Base-by-base conservation (phyloP, 1,139 yeast genomes). In the Hanseniaspora uvarum region DNA sequence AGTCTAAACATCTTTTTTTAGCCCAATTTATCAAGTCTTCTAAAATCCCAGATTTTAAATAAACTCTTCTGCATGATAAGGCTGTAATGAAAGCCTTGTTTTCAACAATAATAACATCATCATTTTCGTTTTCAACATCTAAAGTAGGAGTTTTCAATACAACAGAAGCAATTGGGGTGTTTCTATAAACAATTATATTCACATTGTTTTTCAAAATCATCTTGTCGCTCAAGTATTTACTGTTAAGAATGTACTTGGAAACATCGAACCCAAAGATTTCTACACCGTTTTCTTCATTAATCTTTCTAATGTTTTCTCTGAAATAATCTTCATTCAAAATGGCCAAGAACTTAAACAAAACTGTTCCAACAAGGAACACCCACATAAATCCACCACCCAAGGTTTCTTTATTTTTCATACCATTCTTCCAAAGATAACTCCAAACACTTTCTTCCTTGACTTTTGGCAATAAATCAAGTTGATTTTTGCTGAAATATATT, bases 1-100 rank as follows among this genome's bases (percentile, higher is more conserved):
- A 63, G 37, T 66, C 66, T 56, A 73, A 70, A 14, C 83, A 69
- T 62, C 82, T 73, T 36, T 70, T 59, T 55, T 77, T 69, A 7
- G 83, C 77, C 82, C 83, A 80, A 53, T 75, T 80, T 31, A 83
- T 59, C 57, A 83, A 70, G 59, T 83, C 81, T 51, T 74, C 74
- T 36, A 82, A 74, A 56, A 84, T 76, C 40, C 83, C 87, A 12
- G 82, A 78, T 57, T 72, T 74, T 44, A 73, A 66, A 63, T 83
- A 83, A 3, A 83, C 88, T 62, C 77, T 78, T 66, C 87, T 76
- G 45, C 82, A 76, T 56, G 82, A 82, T 21, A 80, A 64, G 2
- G 83, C 80, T 4, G 79, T 72, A 55, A 83, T 76, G 10, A 12
- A 10, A 12, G 53, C 53, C 24, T 12, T 37, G 23, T 41, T 41